Evolutionary conservation across 345 rosid genomes (phyloP).

Genomic region (Gynandropsis gynandra): DNA sequence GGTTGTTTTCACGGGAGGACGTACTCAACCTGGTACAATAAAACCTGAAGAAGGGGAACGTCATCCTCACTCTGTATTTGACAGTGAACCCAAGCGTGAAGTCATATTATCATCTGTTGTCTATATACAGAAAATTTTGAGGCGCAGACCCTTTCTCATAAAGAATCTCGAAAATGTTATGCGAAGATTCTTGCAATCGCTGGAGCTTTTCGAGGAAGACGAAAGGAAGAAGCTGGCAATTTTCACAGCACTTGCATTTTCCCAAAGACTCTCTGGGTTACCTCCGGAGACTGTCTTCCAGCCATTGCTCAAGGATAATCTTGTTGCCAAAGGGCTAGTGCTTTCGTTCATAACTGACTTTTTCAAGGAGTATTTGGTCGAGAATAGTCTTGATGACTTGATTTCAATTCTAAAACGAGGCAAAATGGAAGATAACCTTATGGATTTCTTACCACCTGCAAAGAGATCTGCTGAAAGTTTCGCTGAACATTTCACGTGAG

Average conservation of each 20-base stretch:
- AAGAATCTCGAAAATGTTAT: slow-evolving; percentile 97
- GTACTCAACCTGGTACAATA: slow-evolving; percentile 93
- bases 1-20: slow-evolving; percentile 99
- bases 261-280: slow-evolving; percentile 95
- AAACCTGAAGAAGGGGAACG: slow-evolving; percentile 99
- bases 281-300: slow-evolving; percentile 98
- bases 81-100: slow-evolving; percentile 81
- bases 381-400: slow-evolving; percentile 91
- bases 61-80: slow-evolving; percentile 80
- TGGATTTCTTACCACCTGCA: slow-evolving; percentile 72
- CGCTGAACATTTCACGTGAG: slow-evolving; percentile 96
- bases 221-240: slow-evolving; percentile 98
- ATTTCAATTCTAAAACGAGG: slow-evolving; percentile 88
- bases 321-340: slow-evolving; percentile 96
- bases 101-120: slow-evolving; percentile 75
- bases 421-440: slow-evolving; percentile 85
- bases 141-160: slow-evolving; percentile 89
- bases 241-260: slow-evolving; percentile 97
- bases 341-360: slow-evolving; percentile 89
- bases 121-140: slow-evolving; percentile 79
- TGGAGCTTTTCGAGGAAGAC: slow-evolving; percentile 96
- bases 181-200: slow-evolving; percentile 81
- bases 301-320: slow-evolving; percentile 96
- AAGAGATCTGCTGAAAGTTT: slow-evolving; percentile 83
- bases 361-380: slow-evolving; percentile 93